phyloP scores from a whole-genome alignment of 306 rosid genomes.

The Sindora glabra region DNA sequence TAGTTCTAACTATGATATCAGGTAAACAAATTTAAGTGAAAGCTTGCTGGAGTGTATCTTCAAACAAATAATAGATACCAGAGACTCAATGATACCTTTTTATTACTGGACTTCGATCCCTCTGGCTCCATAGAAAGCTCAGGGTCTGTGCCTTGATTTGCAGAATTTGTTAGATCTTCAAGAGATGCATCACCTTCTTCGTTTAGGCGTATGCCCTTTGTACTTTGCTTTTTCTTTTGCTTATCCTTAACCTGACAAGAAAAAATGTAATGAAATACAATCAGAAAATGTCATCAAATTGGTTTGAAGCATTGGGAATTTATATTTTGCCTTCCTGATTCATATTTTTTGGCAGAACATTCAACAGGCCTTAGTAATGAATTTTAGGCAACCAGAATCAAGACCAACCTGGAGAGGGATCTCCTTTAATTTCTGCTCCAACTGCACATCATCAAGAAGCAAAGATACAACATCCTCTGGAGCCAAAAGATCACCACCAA shows the following conservation, averaged over 20 bases:
- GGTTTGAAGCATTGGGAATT: constrained; percentile 8
- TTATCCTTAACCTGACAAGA: constrained; percentile 66
- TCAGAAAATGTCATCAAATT: constrained; percentile 2
- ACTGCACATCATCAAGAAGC: constrained; percentile 91
- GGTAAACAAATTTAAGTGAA: no score
- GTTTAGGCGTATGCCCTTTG: constrained; percentile 69
- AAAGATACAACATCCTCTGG: constrained; percentile 96
- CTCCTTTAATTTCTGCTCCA: constrained; percentile 86
- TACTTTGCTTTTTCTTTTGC: constrained; percentile 66
- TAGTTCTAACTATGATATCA: no score
- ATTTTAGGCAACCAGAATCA: constrained; percentile 9
- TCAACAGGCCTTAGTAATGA: constrained; percentile 14
- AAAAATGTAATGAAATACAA: constrained; percentile 2
- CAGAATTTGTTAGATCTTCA: constrained; percentile 58
- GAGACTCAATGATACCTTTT: constrained; percentile 78
- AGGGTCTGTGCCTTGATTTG: constrained; percentile 38
- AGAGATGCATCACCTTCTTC: constrained; percentile 92
- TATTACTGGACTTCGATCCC: constrained; percentile 53
- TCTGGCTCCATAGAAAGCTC: constrained; percentile 52
- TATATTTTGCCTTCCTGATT: background rate
- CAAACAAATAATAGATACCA: no score
- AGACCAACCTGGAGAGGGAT: constrained; percentile 66
- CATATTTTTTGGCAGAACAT: background rate
- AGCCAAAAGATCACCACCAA: constrained; percentile 93
- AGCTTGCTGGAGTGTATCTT: no score